A percentile compares a stretch with the other conserved stretches of the same genome.
These are phyloP conservation scores for Jackrogersella multiformis DNA, from an alignment of 495 filamentous ascomycete genomes.

Conservation along the genomic window DNA sequence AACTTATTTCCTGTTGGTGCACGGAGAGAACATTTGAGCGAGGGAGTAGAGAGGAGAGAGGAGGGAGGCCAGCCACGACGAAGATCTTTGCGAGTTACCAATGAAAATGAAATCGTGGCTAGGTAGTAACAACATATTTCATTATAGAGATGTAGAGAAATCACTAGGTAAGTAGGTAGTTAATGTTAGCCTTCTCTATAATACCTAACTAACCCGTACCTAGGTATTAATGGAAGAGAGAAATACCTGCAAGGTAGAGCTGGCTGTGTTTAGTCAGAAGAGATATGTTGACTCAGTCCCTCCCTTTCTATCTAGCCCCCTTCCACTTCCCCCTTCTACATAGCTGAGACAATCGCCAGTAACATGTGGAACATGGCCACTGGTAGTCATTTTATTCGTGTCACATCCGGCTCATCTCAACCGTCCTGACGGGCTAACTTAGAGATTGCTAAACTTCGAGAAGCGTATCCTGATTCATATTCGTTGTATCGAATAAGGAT, in stretches of 20 bases:
- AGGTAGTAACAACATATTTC: not conserved
- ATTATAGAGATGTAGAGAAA: not conserved
- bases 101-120: not conserved
- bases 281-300: conserved; percentile 5
- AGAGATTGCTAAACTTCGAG: not conserved
- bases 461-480: too few relatives aligned
- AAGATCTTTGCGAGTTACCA: conserved; percentile 6
- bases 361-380: conserved; percentile 24
- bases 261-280: not conserved
- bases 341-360: conserved; percentile 18
- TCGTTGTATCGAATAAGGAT: too few relatives aligned
- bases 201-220: too few relatives aligned
- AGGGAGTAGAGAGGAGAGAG: too few relatives aligned
- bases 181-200: not conserved
- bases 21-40: not conserved
- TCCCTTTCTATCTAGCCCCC: conserved; percentile 5
- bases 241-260: too few relatives aligned
- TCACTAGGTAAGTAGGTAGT: too few relatives aligned
- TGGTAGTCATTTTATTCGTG: conserved; percentile 8
- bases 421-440: not conserved
- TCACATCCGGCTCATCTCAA: conserved; percentile 1
- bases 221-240: too few relatives aligned
- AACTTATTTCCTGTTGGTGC: not conserved
- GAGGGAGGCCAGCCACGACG: conserved; percentile 12
- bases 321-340: not conserved